A percentile compares a stretch with the other conserved stretches of the same genome.
These are phyloP conservation scores for Phyllostachys edulis DNA, from an alignment of 176 grass and related monocot genomes.

Conservation along the genomic window DNA sequence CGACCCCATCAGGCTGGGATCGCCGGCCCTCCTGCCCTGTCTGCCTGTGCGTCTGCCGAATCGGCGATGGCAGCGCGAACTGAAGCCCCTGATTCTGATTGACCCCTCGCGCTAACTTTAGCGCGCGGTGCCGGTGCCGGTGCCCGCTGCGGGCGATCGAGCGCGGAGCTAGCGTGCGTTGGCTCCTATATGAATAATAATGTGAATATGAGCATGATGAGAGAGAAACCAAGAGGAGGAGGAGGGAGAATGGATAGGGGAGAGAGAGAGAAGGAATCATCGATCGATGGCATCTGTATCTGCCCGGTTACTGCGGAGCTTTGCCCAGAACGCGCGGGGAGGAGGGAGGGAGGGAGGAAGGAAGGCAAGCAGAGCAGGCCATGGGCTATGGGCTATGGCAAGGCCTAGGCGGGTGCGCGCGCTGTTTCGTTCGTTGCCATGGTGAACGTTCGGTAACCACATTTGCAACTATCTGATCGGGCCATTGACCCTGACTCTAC, in stretches of 20 bases:
- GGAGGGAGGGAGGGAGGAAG: background rate
- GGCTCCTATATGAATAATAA: background rate
- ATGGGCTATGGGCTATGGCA: too few relatives aligned
- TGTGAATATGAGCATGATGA: too few relatives aligned
- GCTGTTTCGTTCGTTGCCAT: too few relatives aligned
- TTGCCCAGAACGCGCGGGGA: background rate
- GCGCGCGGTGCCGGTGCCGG: background rate
- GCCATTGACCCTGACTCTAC: too few relatives aligned
- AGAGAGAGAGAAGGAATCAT: too few relatives aligned
- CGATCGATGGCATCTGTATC: background rate
- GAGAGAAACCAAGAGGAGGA: too few relatives aligned
- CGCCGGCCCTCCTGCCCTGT: too few relatives aligned
- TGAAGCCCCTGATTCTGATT: background rate
- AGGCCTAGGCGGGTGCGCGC: too few relatives aligned
- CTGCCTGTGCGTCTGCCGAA: background rate
- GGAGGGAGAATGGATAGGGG: too few relatives aligned
- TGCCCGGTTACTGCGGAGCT: background rate
- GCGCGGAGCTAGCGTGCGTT: background rate
- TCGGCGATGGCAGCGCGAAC: background rate
- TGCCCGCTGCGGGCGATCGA: background rate
- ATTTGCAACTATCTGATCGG: too few relatives aligned
- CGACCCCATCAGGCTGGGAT: constrained; percentile 32
- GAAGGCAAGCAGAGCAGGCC: background rate
- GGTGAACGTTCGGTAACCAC: too few relatives aligned
- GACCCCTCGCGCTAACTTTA: background rate